These are phyloP conservation scores for Barbatosphaeria neglecta DNA, from an alignment of 495 filamentous ascomycete genomes.

Conservation along the genomic window DNA sequence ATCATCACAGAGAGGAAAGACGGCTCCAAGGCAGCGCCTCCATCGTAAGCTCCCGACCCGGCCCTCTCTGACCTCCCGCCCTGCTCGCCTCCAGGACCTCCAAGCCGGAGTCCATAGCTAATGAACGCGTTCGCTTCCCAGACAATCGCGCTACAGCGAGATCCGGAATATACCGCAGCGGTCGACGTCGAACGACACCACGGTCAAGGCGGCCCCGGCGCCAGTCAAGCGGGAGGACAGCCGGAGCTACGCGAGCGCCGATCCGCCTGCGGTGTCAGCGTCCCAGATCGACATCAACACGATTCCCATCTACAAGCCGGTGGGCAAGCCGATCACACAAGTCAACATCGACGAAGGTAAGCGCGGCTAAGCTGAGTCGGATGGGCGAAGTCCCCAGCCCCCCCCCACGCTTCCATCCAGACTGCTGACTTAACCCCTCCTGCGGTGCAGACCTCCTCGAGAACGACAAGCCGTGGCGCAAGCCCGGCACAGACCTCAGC, in stretches of 20 bases:
- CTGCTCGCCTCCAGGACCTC: too few relatives aligned
- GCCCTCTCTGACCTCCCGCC: too few relatives aligned
- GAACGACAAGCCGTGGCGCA: constrained; percentile 88
- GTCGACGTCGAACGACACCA: constrained; percentile 40
- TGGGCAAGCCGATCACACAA: constrained; percentile 69
- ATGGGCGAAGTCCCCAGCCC: background rate
- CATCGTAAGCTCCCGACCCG: constrained; percentile 48
- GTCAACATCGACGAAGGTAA: constrained; percentile 66
- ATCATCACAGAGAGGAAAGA: constrained; percentile 86
- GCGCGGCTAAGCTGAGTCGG: background rate
- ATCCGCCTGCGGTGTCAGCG: constrained; percentile 46
- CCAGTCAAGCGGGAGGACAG: constrained; percentile 35
- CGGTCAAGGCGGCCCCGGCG: constrained; percentile 27
- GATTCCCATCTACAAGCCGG: constrained; percentile 64
- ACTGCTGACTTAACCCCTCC: background rate
- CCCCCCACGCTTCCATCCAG: too few relatives aligned
- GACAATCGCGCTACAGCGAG: constrained; percentile 44
- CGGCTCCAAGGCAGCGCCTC: constrained; percentile 56
- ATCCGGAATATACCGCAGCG: constrained; percentile 59
- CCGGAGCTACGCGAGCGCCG: constrained; percentile 16
- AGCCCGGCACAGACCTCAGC: constrained; percentile 86
- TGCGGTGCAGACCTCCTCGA: constrained; percentile 52
- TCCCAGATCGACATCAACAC: constrained; percentile 76
- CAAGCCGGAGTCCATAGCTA: too few relatives aligned
- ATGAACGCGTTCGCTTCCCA: too few relatives aligned